Evolutionary conservation across 495 filamentous ascomycete genomes (phyloP), one percentile per base, ranked within the genome.

Genomic region (Daldinia childiae): DNA sequence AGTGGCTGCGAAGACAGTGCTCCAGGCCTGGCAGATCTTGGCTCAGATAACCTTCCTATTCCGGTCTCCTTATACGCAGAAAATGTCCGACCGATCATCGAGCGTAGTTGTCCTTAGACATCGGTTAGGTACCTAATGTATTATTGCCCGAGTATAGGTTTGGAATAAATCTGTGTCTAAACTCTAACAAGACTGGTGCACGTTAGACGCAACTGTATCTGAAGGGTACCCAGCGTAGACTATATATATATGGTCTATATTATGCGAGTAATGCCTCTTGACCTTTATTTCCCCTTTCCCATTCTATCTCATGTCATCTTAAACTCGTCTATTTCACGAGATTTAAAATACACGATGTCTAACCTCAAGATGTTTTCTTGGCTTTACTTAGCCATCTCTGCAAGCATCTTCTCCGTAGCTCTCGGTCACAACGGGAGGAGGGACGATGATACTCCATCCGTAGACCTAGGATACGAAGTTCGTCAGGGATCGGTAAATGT

Each of bases 391-490:
- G 38, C 39, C 0, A 21, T 34, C 17, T 69, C 29, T 19, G 56
- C 48, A 17, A 36, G 56, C 19, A 8, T 52, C 6, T 12, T 64
- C 4, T 50, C 45, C 4, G 2, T 39, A 19, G 56, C 21, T 36
- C 32, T 62, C 54, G 61, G 65, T 9, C 57, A 29, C 6, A 19
- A 36, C 12, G 69, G 14, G 24, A 30, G 21, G 41, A 41, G 30
- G 8, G 32, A 30, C 26, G n/a, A n/a, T n/a, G n/a, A n/a, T n/a
- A n/a, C 34, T 48, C 66, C 66, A 15, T 48, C 30, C 3, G 57
- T 73, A n/a, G 71, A 73, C 38, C 27, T 73, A 3, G 71, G 71
- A 43, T 73, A 73, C 17, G 71, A 73, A 27, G 29, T 70, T 38
- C 66, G 62, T 27, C 21, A 62, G 27, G 71, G 71, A 19, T 55